A percentile compares a stretch with the other conserved stretches of the same genome.
Evolutionary conservation across 1,284 basidiomycete species (phyloP).

Genomic region (Fereydounia khargensis): DNA sequence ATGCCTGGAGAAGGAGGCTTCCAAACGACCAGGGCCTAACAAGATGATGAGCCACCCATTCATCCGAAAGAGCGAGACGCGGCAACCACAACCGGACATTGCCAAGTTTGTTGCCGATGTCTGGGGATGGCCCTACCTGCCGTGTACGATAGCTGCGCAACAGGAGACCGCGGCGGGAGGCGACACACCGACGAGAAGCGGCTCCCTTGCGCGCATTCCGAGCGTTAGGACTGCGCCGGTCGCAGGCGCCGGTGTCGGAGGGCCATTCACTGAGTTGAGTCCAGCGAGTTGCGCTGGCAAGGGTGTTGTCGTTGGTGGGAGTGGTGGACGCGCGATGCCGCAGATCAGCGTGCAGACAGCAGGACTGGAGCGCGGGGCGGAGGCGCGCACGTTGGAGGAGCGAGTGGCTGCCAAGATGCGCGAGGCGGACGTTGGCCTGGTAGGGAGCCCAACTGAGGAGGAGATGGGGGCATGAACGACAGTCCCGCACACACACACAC

Average conservation of each 20-base stretch:
- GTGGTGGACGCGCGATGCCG: too few relatives aligned
- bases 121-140: constrained; percentile 69
- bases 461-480: too few relatives aligned
- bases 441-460: constrained; percentile 34
- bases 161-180: constrained; percentile 4
- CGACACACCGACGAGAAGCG: constrained; percentile 20
- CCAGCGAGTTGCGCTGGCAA: too few relatives aligned
- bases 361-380: neutral
- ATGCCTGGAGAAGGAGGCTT: constrained; percentile 66
- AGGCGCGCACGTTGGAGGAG: constrained; percentile 11
- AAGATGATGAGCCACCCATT: constrained; percentile 84
- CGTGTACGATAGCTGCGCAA: constrained; percentile 19
- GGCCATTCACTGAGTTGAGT: too few relatives aligned
- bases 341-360: neutral
- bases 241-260: constrained; percentile 2
- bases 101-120: constrained; percentile 78
- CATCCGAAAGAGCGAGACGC: constrained; percentile 74
- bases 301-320: too few relatives aligned
- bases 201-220: constrained; percentile 16
- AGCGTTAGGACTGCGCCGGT: constrained; percentile 29
- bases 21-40: constrained; percentile 75
- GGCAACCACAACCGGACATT: constrained; percentile 65
- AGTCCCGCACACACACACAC: neutral
- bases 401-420: constrained; percentile 28
- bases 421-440: constrained; percentile 35